Conservation (phyloP, 176 grass and related monocot genomes). For the Dendrocalamus sinicus region DNA sequence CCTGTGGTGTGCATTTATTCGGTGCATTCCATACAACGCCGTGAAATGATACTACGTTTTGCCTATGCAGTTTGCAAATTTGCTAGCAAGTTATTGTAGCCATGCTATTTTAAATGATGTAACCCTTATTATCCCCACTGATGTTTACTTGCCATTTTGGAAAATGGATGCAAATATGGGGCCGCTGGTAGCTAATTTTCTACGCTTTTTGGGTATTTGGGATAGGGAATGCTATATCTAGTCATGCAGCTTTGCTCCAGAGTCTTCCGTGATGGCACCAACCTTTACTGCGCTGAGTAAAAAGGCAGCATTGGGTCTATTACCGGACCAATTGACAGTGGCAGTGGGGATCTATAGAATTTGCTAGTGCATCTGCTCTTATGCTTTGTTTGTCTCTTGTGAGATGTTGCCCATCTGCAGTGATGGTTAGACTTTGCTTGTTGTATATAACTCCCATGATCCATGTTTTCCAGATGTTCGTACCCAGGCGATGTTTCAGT, state of each 20-base stretch:
- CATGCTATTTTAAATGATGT: background rate
- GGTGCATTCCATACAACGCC: background rate
- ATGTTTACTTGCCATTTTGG: conserved; percentile 23
- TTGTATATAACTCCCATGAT: conserved; percentile 27
- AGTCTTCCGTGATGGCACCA: background rate
- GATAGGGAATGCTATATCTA: conserved; percentile 34
- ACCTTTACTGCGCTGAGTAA: background rate
- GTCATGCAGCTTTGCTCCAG: conserved; percentile 15
- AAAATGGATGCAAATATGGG: conserved; percentile 17
- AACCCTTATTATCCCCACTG: background rate
- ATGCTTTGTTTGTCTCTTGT: background rate
- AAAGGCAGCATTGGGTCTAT: conserved; percentile 3
- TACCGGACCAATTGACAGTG: background rate
- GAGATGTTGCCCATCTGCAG: conserved; percentile 9
- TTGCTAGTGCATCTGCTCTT: conserved; percentile 33
- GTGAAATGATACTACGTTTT: background rate
- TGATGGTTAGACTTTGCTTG: conserved; percentile 9
- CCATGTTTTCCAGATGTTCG: conserved; percentile 79
- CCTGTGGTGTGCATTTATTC: background rate
- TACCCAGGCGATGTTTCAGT: conserved; percentile 92
- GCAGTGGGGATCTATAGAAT: background rate
- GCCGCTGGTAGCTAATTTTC: background rate
- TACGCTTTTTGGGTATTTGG: conserved; percentile 14
- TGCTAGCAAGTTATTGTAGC: background rate
- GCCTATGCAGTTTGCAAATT: background rate